Evolutionary conservation across 2,329 filamentous ascomycete genomes (phyloP).

Genomic region (Xenoacremonium recifei): DNA sequence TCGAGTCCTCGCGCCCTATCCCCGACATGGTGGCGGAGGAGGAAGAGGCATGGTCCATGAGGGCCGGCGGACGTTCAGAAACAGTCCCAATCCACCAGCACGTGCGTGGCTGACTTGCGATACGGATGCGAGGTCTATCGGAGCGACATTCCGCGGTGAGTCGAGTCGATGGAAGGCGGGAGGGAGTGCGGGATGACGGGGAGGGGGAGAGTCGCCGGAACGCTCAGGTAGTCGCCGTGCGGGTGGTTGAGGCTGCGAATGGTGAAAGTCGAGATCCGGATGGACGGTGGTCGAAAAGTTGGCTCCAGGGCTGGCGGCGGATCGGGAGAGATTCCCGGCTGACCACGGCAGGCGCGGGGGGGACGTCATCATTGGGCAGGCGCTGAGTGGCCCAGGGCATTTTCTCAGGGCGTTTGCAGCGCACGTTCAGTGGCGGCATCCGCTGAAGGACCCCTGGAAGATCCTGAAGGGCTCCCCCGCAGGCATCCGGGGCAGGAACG

Average conservation of each 20-base stretch:
- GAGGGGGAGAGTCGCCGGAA: neutral
- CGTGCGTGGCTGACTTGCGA: slow-evolving; percentile 23
- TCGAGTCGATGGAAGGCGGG: neutral
- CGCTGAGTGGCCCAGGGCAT: slow-evolving; percentile 16
- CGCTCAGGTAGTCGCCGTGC: too few species aligned
- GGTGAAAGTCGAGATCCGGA: neutral
- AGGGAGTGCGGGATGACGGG: neutral
- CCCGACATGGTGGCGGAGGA: too few species aligned
- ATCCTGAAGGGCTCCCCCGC: too few species aligned
- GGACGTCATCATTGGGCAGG: slow-evolving; percentile 30
- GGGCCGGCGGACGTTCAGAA: slow-evolving; percentile 53
- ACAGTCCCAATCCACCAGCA: slow-evolving; percentile 43
- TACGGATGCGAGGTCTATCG: slow-evolving; percentile 14
- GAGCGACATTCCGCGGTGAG: slow-evolving; percentile 23
- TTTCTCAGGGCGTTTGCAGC: too few species aligned
- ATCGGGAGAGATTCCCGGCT: slow-evolving; percentile 28
- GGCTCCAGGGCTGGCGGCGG: slow-evolving; percentile 11
- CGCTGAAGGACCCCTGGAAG: slow-evolving; percentile 5
- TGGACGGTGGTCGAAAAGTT: slow-evolving; percentile 1
- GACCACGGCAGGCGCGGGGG: slow-evolving; percentile 21
- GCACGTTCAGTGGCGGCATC: slow-evolving; percentile 7
- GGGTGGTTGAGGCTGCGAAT: neutral
- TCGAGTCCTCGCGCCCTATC: slow-evolving; percentile 37
- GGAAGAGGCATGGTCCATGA: slow-evolving; percentile 54
- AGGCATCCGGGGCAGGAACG: slow-evolving; percentile 6